These are phyloP conservation scores for Pachysolen tannophilus DNA, from an alignment of 805 yeast species.

Conservation along the genomic window DNA sequence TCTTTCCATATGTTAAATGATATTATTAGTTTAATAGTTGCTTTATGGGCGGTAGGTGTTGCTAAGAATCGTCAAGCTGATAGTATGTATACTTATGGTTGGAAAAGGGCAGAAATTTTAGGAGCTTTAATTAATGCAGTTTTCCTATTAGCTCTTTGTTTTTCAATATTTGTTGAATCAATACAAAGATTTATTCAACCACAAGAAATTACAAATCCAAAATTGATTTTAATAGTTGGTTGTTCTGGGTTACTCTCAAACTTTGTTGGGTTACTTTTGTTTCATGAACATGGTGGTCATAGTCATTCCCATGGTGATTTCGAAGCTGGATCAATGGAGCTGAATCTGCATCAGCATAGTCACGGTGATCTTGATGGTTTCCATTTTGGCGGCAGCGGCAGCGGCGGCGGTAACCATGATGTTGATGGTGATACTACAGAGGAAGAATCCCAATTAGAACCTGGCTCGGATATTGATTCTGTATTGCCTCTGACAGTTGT, in stretches of 20 bases:
- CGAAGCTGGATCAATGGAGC: conserved; percentile 11
- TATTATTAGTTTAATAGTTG: conserved; percentile 80
- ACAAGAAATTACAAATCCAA: conserved; percentile 73
- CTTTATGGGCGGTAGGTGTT: conserved; percentile 93
- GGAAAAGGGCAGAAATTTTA: conserved; percentile 95
- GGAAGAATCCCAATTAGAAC: too few species aligned
- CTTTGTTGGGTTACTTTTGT: conserved; percentile 72
- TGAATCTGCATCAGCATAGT: conserved; percentile 8
- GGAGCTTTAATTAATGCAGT: conserved; percentile 96
- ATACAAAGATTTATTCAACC: conserved; percentile 82
- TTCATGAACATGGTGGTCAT: conserved; percentile 76
- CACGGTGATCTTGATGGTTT: conserved; percentile 29
- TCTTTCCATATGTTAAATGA: conserved; percentile 98
- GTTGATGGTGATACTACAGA: too few species aligned
- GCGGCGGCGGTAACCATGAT: too few species aligned
- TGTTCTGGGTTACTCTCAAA: conserved; percentile 76
- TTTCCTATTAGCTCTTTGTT: conserved; percentile 83
- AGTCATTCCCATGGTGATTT: conserved; percentile 40
- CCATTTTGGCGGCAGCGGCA: conserved; percentile 17
- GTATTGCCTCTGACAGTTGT: conserved; percentile 14
- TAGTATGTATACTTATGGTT: conserved; percentile 89
- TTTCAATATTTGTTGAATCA: conserved; percentile 89
- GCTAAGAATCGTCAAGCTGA: conserved; percentile 78
- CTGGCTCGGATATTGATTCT: conserved; percentile 12
- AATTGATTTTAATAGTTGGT: conserved; percentile 76